Conservation (phyloP, 441 rosid species). For the Eugenia klotzschiana region DNA sequence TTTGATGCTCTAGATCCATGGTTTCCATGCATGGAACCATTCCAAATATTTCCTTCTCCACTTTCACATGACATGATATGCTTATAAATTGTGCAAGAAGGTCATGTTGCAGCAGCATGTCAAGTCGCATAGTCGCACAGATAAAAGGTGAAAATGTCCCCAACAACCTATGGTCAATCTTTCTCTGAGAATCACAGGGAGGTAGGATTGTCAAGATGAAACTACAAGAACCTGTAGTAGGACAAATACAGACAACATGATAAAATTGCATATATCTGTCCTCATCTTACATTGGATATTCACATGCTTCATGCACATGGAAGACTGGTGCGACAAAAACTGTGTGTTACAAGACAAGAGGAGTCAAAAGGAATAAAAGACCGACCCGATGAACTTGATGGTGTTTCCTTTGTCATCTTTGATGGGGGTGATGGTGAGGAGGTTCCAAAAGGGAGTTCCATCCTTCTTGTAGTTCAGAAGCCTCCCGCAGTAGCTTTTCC, state of each 20-base stretch:
- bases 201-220: not conserved
- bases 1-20: not conserved
- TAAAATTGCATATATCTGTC: not conserved
- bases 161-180: not conserved
- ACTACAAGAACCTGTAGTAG: not conserved
- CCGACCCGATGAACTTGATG: slow-evolving; percentile 88
- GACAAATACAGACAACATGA: not conserved
- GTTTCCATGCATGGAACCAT: not conserved
- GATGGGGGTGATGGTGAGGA: slow-evolving; percentile 80
- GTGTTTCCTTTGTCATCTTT: slow-evolving; percentile 62
- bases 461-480: slow-evolving; percentile 88
- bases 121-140: not conserved
- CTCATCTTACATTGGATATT: not conserved
- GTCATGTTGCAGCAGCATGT: not conserved
- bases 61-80: not conserved
- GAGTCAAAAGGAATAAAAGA: not conserved
- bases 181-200: not conserved
- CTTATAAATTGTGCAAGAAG: not conserved
- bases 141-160: not conserved
- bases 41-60: not conserved
- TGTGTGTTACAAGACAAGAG: not conserved
- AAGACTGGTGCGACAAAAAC: not conserved
- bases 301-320: not conserved
- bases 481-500: slow-evolving; percentile 69
- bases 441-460: slow-evolving; percentile 90